A percentile compares a stretch with the other conserved stretches of the same genome.
Evolutionary conservation across 371 early-diverging fungal species (phyloP).

Genomic region (Rhizomucor miehei): DNA sequence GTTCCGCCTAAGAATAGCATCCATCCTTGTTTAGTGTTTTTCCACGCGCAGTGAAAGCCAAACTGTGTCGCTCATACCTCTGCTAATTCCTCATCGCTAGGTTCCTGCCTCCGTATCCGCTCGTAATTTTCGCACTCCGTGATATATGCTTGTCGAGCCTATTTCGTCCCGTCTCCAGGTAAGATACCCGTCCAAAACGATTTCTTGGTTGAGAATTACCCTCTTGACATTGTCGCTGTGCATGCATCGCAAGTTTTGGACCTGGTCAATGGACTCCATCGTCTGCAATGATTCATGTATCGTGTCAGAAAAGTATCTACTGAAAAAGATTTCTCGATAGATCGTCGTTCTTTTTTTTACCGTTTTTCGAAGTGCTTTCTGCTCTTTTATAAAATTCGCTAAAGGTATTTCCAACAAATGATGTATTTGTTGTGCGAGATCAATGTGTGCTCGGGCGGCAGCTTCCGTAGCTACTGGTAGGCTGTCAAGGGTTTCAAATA

Average conservation of each 20-base stretch:
- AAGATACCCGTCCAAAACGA: too few relatives aligned
- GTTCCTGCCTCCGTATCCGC: too few relatives aligned
- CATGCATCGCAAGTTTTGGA: conserved; percentile 14
- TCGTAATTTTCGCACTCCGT: conserved; percentile 5
- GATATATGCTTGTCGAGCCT: conserved; percentile 10
- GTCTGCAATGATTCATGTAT: conserved; percentile 10
- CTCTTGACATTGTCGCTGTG: conserved; percentile 18
- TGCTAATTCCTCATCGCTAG: too few relatives aligned
- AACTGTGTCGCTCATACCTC: too few relatives aligned
- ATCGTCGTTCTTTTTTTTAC: too few relatives aligned
- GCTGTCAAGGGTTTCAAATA: conserved; percentile 18
- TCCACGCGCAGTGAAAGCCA: too few relatives aligned
- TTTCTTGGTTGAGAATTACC: too few relatives aligned
- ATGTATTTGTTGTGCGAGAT: conserved; percentile 28
- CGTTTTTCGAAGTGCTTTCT: conserved; percentile 20
- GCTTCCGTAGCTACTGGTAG: conserved; percentile 24
- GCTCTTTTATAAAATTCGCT: conserved; percentile 19
- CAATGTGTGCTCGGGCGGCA: conserved; percentile 25
- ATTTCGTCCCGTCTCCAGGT: background rate
- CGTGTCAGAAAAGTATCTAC: background rate
- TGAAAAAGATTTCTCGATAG: too few relatives aligned
- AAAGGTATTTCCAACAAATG: conserved; percentile 22
- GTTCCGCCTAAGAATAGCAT: background rate
- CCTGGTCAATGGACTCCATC: conserved; percentile 10
- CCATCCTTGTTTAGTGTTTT: too few relatives aligned